Evolutionary conservation across 805 yeast genomes (phyloP).

Genomic region (Nakazawaea pomicola): DNA sequence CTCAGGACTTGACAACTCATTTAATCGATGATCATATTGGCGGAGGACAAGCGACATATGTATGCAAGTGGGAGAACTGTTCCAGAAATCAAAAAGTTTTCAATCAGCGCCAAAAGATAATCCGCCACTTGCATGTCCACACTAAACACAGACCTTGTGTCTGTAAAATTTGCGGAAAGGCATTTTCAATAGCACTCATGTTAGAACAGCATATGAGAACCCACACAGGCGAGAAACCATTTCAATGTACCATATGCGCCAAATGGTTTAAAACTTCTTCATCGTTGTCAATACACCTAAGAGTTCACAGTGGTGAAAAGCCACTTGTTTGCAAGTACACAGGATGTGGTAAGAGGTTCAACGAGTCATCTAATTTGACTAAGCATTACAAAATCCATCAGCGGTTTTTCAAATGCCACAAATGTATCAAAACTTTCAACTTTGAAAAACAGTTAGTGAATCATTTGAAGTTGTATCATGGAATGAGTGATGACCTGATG

Average conservation of each 20-base stretch:
- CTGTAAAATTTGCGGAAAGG: constrained; percentile 64
- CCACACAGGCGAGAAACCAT: constrained; percentile 91
- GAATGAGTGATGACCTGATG: background rate
- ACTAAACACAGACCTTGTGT: constrained; percentile 77
- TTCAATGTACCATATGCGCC: constrained; percentile 63
- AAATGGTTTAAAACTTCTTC: constrained; percentile 80
- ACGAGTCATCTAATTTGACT: constrained; percentile 83
- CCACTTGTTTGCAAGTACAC: constrained; percentile 78
- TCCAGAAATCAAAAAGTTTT: constrained; percentile 58
- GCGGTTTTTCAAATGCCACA: constrained; percentile 43
- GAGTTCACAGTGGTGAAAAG: constrained; percentile 89
- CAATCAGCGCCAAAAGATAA: constrained; percentile 77
- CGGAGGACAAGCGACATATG: constrained; percentile 63
- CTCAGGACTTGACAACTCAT: constrained; percentile 69
- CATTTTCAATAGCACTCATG: constrained; percentile 74
- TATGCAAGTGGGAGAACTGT: constrained; percentile 79
- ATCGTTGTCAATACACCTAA: constrained; percentile 73
- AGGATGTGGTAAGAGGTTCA: constrained; percentile 78
- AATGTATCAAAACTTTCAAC: constrained; percentile 50
- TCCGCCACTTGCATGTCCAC: constrained; percentile 85
- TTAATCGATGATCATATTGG: constrained; percentile 64
- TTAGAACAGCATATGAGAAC: constrained; percentile 76
- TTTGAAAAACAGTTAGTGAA: constrained; percentile 33
- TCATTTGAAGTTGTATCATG: constrained; percentile 27
- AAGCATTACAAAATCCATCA: constrained; percentile 83